A percentile compares a stretch with the other conserved stretches of the same genome.
Conservation (phyloP, 345 rosid genomes). For the Linum usitatissimum region DNA sequence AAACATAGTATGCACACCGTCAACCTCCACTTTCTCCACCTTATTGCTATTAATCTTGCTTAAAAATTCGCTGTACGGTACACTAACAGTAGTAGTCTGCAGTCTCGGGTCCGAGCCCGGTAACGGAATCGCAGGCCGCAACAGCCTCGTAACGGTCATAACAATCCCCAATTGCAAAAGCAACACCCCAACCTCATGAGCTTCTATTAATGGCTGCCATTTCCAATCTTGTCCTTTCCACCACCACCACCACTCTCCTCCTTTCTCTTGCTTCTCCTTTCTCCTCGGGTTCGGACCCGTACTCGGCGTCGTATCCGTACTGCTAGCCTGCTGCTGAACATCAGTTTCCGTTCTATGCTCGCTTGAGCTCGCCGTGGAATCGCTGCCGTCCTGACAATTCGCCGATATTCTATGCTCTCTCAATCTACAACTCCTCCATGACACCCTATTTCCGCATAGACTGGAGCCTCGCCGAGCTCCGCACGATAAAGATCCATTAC, state of each 20-base stretch:
- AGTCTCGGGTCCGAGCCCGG: conserved; percentile 77
- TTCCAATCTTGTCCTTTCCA: conserved; percentile 52
- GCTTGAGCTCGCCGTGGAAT: conserved; percentile 30
- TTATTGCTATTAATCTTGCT: conserved; percentile 52
- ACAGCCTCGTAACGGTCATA: conserved; percentile 71
- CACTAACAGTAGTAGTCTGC: conserved; percentile 47
- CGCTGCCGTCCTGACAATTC: conserved; percentile 51
- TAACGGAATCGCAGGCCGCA: conserved; percentile 69
- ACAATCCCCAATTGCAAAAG: conserved; percentile 70
- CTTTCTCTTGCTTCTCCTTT: conserved; percentile 38
- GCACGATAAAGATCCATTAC: conserved; percentile 1
- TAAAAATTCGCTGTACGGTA: conserved; percentile 83
- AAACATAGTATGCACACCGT: conserved; percentile 74
- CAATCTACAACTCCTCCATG: conserved; percentile 23
- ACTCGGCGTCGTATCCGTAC: conserved; percentile 22
- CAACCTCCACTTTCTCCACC: conserved; percentile 83
- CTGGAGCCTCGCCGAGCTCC: conserved; percentile 8
- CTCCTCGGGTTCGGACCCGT: conserved; percentile 37
- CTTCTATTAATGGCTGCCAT: conserved; percentile 79
- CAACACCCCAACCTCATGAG: conserved; percentile 68
- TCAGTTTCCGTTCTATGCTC: conserved; percentile 35
- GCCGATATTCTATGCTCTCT: conserved; percentile 34
- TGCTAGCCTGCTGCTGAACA: conserved; percentile 16
- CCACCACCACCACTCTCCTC: conserved; percentile 41
- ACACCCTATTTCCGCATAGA: conserved; percentile 21